phyloP scores from a whole-genome alignment of 495 filamentous ascomycete species.

The Hypoxylon trugodes region DNA sequence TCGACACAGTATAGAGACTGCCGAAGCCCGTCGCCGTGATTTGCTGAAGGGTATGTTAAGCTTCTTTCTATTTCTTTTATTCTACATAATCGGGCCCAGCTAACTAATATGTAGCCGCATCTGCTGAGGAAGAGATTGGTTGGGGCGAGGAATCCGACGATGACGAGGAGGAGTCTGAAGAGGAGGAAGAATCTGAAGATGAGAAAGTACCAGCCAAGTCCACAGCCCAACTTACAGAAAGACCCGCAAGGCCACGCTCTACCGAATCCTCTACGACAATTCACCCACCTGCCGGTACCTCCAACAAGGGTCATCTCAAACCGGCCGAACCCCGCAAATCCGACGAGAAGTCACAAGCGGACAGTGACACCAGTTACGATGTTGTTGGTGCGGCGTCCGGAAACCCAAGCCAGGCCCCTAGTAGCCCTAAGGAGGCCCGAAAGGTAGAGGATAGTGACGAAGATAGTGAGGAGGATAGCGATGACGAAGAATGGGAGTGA shows the following conservation, averaged over 20 bases:
- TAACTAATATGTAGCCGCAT: conserved; percentile 61
- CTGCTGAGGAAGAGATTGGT: conserved; percentile 77
- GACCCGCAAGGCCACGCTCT: conserved; percentile 51
- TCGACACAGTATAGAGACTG: conserved; percentile 91
- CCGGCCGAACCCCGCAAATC: conserved; percentile 76
- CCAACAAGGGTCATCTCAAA: conserved; percentile 54
- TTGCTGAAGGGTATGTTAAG: conserved; percentile 81
- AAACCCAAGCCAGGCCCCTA: conserved; percentile 75
- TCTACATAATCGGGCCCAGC: conserved; percentile 23
- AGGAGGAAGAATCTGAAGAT: conserved; percentile 34
- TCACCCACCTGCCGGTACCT: conserved; percentile 48
- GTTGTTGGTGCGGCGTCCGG: conserved; percentile 80
- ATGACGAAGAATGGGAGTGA: conserved; percentile 91
- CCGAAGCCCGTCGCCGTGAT: conserved; percentile 89
- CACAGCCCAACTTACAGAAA: conserved; percentile 39
- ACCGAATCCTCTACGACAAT: conserved; percentile 62
- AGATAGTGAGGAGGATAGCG: conserved; percentile 64
- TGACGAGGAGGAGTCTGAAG: conserved; percentile 38
- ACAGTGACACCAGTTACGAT: conserved; percentile 94
- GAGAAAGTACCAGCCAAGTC: conserved; percentile 42
- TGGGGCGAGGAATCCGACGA: conserved; percentile 75
- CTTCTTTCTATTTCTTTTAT: not conserved
- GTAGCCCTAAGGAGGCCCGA: conserved; percentile 71
- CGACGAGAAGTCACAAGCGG: conserved; percentile 83
- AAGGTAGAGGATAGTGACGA: conserved; percentile 61